Percentiles rank a stretch among this genome's conserved stretches.
These are phyloP conservation scores for Ustilago cynodontis DNA, from an alignment of 1,284 basidiomycete species.

Conservation along the genomic window DNA sequence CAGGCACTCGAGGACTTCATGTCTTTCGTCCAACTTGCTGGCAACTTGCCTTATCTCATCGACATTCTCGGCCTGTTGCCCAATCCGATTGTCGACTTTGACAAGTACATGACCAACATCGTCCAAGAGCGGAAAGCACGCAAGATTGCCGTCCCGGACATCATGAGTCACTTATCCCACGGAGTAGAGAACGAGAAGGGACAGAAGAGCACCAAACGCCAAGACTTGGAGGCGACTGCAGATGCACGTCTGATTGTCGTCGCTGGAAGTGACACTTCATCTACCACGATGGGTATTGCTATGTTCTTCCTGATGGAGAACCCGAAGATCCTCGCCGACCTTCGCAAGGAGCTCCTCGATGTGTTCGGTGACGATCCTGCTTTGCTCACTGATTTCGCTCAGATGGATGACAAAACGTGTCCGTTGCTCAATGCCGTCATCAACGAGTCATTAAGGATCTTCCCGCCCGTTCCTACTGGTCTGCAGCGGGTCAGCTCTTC, in stretches of 20 bases:
- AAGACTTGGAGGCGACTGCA: slow-evolving; percentile 25
- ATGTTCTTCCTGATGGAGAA: slow-evolving; percentile 33
- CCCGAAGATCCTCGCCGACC: slow-evolving; percentile 14
- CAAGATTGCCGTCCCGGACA: slow-evolving; percentile 21
- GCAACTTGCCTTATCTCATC: slow-evolving; percentile 48
- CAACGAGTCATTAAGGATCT: slow-evolving; percentile 45
- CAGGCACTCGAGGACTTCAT: slow-evolving; percentile 37
- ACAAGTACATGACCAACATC: slow-evolving; percentile 33
- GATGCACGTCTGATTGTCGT: slow-evolving; percentile 47
- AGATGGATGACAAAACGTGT: slow-evolving; percentile 29
- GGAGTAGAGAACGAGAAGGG: slow-evolving; percentile 15
- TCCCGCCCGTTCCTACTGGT: slow-evolving; percentile 40
- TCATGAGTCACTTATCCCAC: slow-evolving; percentile 35
- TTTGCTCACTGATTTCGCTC: slow-evolving; percentile 28
- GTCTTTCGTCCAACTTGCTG: slow-evolving; percentile 29
- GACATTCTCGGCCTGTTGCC: slow-evolving; percentile 33
- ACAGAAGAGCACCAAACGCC: neutral
- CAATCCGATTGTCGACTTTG: slow-evolving; percentile 43
- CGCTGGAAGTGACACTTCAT: slow-evolving; percentile 47
- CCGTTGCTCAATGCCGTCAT: slow-evolving; percentile 48
- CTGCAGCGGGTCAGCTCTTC: slow-evolving; percentile 32
- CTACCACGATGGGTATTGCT: slow-evolving; percentile 41
- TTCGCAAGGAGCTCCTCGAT: slow-evolving; percentile 30
- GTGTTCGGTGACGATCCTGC: slow-evolving; percentile 28
- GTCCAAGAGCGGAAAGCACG: slow-evolving; percentile 38